Evolutionary conservation across 345 rosid species (phyloP).

Genomic region (Populus pruinosa): DNA sequence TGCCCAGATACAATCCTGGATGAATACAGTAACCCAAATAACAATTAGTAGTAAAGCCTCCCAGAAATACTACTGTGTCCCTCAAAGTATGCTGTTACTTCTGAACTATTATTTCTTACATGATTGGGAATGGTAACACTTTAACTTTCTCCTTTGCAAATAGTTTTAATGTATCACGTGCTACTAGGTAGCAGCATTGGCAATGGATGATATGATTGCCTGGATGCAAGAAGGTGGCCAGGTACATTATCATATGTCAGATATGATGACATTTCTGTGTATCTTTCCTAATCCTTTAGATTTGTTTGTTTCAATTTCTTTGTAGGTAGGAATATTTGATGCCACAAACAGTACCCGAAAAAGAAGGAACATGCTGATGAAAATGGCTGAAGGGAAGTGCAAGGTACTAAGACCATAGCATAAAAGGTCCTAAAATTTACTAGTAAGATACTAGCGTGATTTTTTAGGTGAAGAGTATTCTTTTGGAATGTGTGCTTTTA

Average conservation of each 20-base stretch:
- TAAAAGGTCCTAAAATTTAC: slow-evolving; percentile 5
- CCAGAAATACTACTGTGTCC: background rate
- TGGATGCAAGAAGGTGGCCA: slow-evolving; percentile 99
- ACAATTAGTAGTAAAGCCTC: background rate
- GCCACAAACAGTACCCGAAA: slow-evolving; percentile 87
- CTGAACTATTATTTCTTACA: slow-evolving; percentile 24
- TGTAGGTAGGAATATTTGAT: slow-evolving; percentile 97
- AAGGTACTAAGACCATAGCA: slow-evolving; percentile 51
- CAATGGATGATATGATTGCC: slow-evolving; percentile 98
- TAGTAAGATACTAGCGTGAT: background rate
- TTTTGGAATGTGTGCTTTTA: background rate
- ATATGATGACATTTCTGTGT: background rate
- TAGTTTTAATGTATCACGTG: slow-evolving; percentile 75
- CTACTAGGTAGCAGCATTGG: slow-evolving; percentile 99
- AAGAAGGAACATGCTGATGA: slow-evolving; percentile 96
- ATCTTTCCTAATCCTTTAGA: slow-evolving; percentile 19
- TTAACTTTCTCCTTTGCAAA: slow-evolving; percentile 60
- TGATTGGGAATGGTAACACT: slow-evolving; percentile 34
- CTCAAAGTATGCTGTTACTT: background rate
- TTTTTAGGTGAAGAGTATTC: slow-evolving; percentile 8
- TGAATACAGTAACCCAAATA: background rate
- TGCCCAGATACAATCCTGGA: background rate
- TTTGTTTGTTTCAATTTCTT: slow-evolving; percentile 21
- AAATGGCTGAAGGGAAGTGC: slow-evolving; percentile 99
- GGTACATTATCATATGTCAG: slow-evolving; percentile 44